A percentile compares a stretch with the other conserved stretches of the same genome.
Evolutionary conservation across 257 asterid species (phyloP).

Genomic region (Cruciata laevipes): DNA sequence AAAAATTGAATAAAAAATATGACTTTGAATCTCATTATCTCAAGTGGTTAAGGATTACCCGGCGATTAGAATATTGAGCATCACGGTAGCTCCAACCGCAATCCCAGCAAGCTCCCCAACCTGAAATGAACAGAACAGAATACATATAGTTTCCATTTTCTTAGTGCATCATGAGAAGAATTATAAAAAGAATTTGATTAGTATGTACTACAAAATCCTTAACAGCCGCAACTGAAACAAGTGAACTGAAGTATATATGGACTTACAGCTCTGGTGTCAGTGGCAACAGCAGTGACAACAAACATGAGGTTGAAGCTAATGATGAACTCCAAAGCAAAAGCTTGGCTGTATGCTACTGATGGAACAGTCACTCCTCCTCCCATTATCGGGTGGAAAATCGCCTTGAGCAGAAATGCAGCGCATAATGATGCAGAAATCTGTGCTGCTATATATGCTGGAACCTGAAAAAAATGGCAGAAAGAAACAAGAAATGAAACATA

Average conservation of each 20-base stretch:
- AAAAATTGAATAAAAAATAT: too few species aligned
- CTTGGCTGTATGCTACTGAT: slow-evolving; percentile 41
- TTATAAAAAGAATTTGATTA: background rate
- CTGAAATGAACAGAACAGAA: slow-evolving; percentile 23
- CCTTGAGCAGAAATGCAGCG: slow-evolving; percentile 59
- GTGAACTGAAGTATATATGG: background rate
- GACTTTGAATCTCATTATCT: background rate
- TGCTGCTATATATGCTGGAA: slow-evolving; percentile 69
- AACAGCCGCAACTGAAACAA: background rate
- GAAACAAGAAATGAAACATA: background rate
- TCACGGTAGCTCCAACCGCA: slow-evolving; percentile 89
- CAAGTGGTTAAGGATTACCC: slow-evolving; percentile 37
- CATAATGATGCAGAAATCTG: slow-evolving; percentile 63
- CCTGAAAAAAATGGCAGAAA: slow-evolving; percentile 25
- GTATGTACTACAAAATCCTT: background rate
- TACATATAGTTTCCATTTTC: background rate
- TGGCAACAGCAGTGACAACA: slow-evolving; percentile 84
- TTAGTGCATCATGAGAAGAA: background rate
- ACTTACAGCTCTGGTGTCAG: slow-evolving; percentile 89
- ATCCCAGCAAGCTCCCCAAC: slow-evolving; percentile 90
- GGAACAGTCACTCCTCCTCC: slow-evolving; percentile 85
- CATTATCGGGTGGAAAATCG: slow-evolving; percentile 56
- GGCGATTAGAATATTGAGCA: slow-evolving; percentile 77
- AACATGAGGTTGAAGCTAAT: slow-evolving; percentile 85
- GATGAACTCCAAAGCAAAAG: slow-evolving; percentile 74